Conservation (phyloP, 1,284 basidiomycete genomes). For the Ceraceosorus bombacis region DNA sequence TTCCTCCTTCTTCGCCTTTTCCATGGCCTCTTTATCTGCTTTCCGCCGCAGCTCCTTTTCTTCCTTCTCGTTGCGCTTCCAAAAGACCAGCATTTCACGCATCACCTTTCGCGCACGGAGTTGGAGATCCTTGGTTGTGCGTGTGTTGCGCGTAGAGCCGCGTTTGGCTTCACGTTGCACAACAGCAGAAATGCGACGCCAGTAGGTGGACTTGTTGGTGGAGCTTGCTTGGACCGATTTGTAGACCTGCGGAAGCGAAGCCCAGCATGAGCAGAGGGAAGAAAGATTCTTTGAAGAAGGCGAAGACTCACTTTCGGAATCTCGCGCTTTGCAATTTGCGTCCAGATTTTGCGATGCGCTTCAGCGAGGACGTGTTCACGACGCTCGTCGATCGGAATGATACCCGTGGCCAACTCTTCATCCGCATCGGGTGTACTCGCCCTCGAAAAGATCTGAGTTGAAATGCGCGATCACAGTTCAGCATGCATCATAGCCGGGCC, state of each 20-base stretch:
- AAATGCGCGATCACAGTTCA: too few relatives aligned
- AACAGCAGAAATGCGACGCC: constrained; percentile 68
- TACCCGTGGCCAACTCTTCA: constrained; percentile 9
- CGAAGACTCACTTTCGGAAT: constrained; percentile 29
- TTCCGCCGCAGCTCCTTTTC: constrained; percentile 76
- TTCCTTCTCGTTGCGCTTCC: constrained; percentile 97
- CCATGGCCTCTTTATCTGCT: constrained; percentile 64
- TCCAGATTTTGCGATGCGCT: constrained; percentile 45
- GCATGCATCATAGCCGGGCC: neutral
- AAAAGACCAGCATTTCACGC: constrained; percentile 80
- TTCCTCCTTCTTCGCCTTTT: constrained; percentile 73
- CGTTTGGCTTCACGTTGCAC: constrained; percentile 73
- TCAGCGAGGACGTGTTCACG: constrained; percentile 39
- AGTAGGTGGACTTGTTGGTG: constrained; percentile 54
- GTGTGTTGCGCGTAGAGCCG: constrained; percentile 69
- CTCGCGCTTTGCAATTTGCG: constrained; percentile 44
- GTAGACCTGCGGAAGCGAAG: constrained; percentile 20
- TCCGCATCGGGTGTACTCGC: neutral
- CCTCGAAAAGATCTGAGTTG: neutral
- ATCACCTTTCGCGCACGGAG: constrained; percentile 78
- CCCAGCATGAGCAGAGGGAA: neutral
- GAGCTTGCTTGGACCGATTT: constrained; percentile 41
- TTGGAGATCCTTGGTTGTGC: constrained; percentile 78
- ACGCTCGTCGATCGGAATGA: constrained; percentile 11
- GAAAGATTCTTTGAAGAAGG: neutral